phyloP scores from a whole-genome alignment of 202 grass and related monocot species.

The Zizania palustris region DNA sequence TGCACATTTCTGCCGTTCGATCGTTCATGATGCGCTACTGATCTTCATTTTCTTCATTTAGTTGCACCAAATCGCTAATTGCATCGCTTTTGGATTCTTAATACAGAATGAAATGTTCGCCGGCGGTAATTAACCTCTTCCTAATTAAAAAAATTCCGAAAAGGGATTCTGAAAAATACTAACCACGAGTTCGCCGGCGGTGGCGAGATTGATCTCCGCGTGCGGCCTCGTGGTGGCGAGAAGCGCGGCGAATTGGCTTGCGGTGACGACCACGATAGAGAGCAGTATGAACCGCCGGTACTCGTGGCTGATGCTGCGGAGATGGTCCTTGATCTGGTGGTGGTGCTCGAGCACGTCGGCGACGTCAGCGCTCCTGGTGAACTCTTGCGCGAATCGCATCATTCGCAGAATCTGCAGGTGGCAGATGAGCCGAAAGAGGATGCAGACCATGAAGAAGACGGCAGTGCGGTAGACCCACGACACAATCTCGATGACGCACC shows the following conservation, averaged over 20 bases:
- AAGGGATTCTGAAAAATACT: slow-evolving; percentile 22
- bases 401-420: slow-evolving; percentile 87
- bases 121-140: not conserved
- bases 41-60: not conserved
- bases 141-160: not conserved
- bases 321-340: slow-evolving; percentile 61
- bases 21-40: not conserved
- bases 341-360: slow-evolving; percentile 66
- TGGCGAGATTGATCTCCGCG: slow-evolving; percentile 61
- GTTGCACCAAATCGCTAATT: not conserved
- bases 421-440: slow-evolving; percentile 78
- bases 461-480: slow-evolving; percentile 76
- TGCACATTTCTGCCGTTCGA: not conserved
- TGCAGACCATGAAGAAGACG: slow-evolving; percentile 73
- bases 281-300: slow-evolving; percentile 74
- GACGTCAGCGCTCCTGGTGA: slow-evolving; percentile 67
- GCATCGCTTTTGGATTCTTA: not conserved
- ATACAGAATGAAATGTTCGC: not conserved
- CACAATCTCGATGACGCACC: slow-evolving; percentile 59
- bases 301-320: slow-evolving; percentile 69
- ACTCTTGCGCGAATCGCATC: slow-evolving; percentile 65
- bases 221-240: slow-evolving; percentile 72
- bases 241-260: slow-evolving; percentile 72
- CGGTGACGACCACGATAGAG: slow-evolving; percentile 63
- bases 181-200: slow-evolving; percentile 78